Evolutionary conservation across 1,139 yeast genomes (phyloP).

Genomic region (Suhomyces chickasaworum): DNA sequence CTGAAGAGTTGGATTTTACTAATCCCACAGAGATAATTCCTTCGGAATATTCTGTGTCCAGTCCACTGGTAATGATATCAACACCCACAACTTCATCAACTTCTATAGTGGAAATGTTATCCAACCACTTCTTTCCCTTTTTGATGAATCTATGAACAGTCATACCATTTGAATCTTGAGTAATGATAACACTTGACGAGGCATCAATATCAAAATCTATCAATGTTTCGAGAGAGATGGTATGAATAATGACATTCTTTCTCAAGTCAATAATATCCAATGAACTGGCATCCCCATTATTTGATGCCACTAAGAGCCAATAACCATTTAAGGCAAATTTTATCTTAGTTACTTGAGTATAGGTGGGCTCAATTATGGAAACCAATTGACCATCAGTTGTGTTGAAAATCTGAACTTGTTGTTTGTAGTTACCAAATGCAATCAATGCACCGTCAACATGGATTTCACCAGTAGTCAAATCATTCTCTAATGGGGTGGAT

Average conservation of each 20-base stretch:
- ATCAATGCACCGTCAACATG: slow-evolving; percentile 70
- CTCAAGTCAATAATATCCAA: slow-evolving; percentile 62
- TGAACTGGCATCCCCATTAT: slow-evolving; percentile 20
- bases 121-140: slow-evolving; percentile 47
- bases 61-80: not conserved
- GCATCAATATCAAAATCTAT: slow-evolving; percentile 45
- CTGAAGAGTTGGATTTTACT: slow-evolving; percentile 4
- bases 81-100: slow-evolving; percentile 5
- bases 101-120: slow-evolving; percentile 7
- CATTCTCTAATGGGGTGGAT: slow-evolving; percentile 10
- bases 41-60: slow-evolving; percentile 6
- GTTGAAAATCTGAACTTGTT: slow-evolving; percentile 45
- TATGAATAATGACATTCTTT: slow-evolving; percentile 39
- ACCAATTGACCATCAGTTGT: slow-evolving; percentile 42
- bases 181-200: slow-evolving; percentile 44
- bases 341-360: slow-evolving; percentile 36
- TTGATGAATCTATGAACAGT: slow-evolving; percentile 42
- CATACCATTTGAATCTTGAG: slow-evolving; percentile 21
- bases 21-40: slow-evolving; percentile 5
- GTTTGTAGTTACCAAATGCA: slow-evolving; percentile 47
- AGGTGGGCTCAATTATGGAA: slow-evolving; percentile 35
- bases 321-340: slow-evolving; percentile 70
- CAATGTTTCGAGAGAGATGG: slow-evolving; percentile 24
- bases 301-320: slow-evolving; percentile 48
- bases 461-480: slow-evolving; percentile 39